Evolutionary conservation across 352 stramenopile species (phyloP).

Genomic region (Globisporangium spinosum): DNA sequence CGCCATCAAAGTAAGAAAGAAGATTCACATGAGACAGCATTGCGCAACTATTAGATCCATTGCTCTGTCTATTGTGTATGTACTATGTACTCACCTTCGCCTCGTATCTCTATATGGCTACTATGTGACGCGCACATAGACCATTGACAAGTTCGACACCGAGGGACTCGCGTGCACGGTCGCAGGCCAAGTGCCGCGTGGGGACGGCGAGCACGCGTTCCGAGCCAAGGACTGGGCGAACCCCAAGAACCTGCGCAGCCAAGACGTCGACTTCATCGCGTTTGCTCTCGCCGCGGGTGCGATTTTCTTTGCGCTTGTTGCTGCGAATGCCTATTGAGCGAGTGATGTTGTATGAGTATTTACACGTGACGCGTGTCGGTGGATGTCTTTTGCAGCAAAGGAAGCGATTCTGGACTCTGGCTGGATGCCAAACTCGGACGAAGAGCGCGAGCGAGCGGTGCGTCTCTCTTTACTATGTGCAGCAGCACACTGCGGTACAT

Average conservation of each 20-base stretch:
- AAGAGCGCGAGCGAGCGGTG: constrained; percentile 65
- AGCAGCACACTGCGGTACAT: neutral
- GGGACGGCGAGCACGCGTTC: constrained; percentile 49
- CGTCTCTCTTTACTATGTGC: constrained; percentile 2
- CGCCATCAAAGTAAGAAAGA: constrained; percentile 42
- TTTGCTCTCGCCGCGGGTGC: constrained; percentile 81
- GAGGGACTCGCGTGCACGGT: constrained; percentile 67
- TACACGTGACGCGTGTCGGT: neutral
- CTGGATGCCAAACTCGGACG: constrained; percentile 57
- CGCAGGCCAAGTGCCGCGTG: constrained; percentile 63
- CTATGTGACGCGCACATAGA: constrained; percentile 22
- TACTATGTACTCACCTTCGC: neutral
- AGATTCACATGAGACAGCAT: neutral
- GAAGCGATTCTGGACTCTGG: constrained; percentile 80
- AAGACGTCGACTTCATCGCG: constrained; percentile 85
- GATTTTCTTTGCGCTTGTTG: neutral
- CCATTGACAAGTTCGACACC: constrained; percentile 49
- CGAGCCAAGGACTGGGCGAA: constrained; percentile 68
- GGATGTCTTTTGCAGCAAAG: constrained; percentile 33
- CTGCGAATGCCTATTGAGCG: neutral
- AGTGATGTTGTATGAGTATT: neutral
- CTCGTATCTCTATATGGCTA: neutral
- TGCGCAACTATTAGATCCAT: neutral
- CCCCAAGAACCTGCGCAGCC: constrained; percentile 55
- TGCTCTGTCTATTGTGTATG: neutral